Evolutionary conservation across 495 filamentous ascomycete species (phyloP), one percentile per base, ranked within the genome.

Genomic region (Penicillium roqueforti): DNA sequence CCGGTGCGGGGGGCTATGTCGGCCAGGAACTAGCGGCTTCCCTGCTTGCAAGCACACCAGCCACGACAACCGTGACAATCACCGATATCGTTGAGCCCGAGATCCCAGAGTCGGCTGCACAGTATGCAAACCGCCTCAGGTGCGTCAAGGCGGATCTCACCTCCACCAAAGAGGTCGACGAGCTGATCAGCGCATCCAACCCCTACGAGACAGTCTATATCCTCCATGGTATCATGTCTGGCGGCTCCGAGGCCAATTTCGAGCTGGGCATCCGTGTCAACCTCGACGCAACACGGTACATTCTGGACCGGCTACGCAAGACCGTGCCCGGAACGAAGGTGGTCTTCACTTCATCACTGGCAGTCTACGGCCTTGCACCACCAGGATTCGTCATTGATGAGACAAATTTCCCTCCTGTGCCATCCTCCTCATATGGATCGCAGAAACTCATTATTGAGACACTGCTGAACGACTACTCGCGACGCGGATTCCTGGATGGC

Each of bases 171-270:
- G 83, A 80, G 54, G 82, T 83, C 51, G 75, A 83, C 28, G 60
- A 86, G 25, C 62, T 87, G 18, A 68, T 76, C 51, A 65, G 60
- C 19, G 46, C 53, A 18, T 57, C 65, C 28, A 63, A 63, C 14
- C 79, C 72, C 31, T 78, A 85, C 13, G 75, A 81, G 57, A 85
- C 83, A 14, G 76, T 88, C 60, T 92, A 87, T 73, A 66, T 91
- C 49, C 83, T 95, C 59, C 89, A 95, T 69, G 89, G 89, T 42
- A 89, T 95, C 70, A 92, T 92, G 89, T 89, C 86, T 32, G 80
- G 83, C 19, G 86, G 85, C 41, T 77, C 83, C 16, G 89, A 95
- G 65, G 83, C 83, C 22, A 79, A 92, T 65, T 84, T 88, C 60
- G 86, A 89, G 41, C 75, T 88, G 13, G 88, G 87, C 3, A 76